phyloP scores from a whole-genome alignment of 306 rosid species.

The Casuarina equisetifolia region DNA sequence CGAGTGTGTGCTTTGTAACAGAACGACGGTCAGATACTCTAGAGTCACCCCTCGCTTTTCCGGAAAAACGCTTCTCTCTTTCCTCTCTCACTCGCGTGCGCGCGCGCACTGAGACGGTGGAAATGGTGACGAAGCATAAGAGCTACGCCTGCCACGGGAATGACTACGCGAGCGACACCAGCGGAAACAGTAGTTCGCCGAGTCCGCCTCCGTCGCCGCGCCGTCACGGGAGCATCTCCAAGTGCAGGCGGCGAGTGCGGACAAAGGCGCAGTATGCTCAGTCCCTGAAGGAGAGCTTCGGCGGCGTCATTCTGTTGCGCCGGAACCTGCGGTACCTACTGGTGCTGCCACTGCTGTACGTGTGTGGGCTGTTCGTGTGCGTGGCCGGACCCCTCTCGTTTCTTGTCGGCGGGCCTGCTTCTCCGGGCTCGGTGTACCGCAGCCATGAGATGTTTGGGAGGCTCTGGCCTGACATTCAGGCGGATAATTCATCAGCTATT shows the following conservation, averaged over 20 bases:
- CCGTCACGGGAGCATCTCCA: slow-evolving; percentile 43
- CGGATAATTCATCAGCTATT: slow-evolving; percentile 70
- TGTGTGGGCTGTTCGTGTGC: slow-evolving; percentile 82
- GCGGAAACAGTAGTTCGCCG: slow-evolving; percentile 60
- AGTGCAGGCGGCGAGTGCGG: slow-evolving; percentile 57
- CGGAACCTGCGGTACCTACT: slow-evolving; percentile 70
- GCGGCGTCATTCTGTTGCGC: slow-evolving; percentile 56
- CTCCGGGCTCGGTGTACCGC: slow-evolving; percentile 87
- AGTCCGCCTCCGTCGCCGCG: slow-evolving; percentile 90
- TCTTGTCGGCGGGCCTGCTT: slow-evolving; percentile 54
- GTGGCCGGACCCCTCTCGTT: slow-evolving; percentile 73
- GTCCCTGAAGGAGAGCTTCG: slow-evolving; percentile 31
- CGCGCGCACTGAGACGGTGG: not conserved
- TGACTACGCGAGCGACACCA: slow-evolving; percentile 47
- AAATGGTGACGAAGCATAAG: slow-evolving; percentile 59
- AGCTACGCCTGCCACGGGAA: slow-evolving; percentile 41
- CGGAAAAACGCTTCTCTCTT: not conserved
- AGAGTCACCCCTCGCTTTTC: not conserved
- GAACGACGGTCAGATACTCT: not conserved
- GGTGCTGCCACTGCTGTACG: slow-evolving; percentile 69
- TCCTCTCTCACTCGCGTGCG: not conserved
- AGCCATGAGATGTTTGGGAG: slow-evolving; percentile 60
- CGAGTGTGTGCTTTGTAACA: no score
- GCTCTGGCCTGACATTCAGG: slow-evolving; percentile 58
- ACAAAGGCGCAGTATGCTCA: slow-evolving; percentile 45